phyloP scores from a whole-genome alignment of 2,329 filamentous ascomycete genomes.

The Alternaria angustiovoidea region DNA sequence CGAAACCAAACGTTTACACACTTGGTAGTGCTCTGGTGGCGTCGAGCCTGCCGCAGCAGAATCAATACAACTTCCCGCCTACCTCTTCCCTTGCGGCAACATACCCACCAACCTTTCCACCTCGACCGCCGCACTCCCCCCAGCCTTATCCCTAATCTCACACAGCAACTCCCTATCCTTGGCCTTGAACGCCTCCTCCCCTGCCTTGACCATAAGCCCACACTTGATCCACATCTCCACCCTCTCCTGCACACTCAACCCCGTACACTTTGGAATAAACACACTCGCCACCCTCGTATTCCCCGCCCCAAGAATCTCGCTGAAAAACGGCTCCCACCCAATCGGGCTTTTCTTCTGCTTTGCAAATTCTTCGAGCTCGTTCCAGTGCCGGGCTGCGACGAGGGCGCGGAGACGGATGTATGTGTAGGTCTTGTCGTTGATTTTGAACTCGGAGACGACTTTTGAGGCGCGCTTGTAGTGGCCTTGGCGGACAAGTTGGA shows the following conservation, averaged over 20 bases:
- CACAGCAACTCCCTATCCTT: conserved; percentile 82
- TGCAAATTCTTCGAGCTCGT: conserved; percentile 85
- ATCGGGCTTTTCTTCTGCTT: conserved; percentile 86
- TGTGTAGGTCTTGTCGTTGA: conserved; percentile 88
- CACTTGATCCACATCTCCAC: conserved; percentile 98
- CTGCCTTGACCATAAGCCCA: conserved; percentile 85
- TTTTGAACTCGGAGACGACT: conserved; percentile 89
- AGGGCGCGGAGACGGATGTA: conserved; percentile 87
- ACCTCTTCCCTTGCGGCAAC: conserved; percentile 29
- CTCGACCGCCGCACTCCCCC: conserved; percentile 73
- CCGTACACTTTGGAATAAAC: conserved; percentile 88
- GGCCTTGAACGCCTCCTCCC: conserved; percentile 85
- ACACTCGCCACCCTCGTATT: conserved; percentile 84
- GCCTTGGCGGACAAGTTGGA: conserved; percentile 82
- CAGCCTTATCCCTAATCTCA: conserved; percentile 76
- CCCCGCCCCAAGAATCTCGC: conserved; percentile 84
- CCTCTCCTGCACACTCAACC: conserved; percentile 71
- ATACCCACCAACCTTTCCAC: conserved; percentile 79
- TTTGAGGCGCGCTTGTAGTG: conserved; percentile 87
- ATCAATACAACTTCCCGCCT: background rate
- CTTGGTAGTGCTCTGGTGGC: background rate
- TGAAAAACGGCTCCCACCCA: conserved; percentile 98
- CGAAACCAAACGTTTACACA: no score
- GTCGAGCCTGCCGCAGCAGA: no score
- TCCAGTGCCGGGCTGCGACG: conserved; percentile 90